Evolutionary conservation across 768 basidiomycete genomes (phyloP), one percentile per base, ranked within the genome.

Genomic region (Rhodocollybia butyracea): DNA sequence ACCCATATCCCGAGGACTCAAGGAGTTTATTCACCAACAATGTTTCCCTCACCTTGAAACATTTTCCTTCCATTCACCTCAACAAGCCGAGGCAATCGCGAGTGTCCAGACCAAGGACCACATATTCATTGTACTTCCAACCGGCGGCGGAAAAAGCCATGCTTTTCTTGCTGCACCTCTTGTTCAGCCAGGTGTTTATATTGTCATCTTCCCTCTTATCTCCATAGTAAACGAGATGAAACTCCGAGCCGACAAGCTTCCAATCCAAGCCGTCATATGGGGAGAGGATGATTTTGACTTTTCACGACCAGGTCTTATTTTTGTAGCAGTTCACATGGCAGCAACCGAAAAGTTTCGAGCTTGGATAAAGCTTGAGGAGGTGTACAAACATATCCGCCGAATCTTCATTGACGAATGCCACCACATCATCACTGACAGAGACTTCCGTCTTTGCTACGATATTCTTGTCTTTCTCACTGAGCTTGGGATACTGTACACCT

Each of bases 341-440:
- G 46, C 27, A 5, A 48, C 46, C 8, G 3, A n/a, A 5, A n/a
- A 31, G 32, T 48, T 48, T 21, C 5, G 13, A 13, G 13, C 19
- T 19, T 48, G 10, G 15, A 8, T 48, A 17, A 36, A 48, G 6
- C 32, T 48, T 3, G 27, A 26, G 3, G 46, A 4, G 3, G 22
- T 31, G n/a, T n/a, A 17, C 11, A 12, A 32, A 11, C 46, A 30
- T 5, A 3, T 48, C 5, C 27, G 32, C 29, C 26, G 46, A 5
- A 48, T 48, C 3, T 48, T 48, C n/a, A 48, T 48, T 13, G 46
- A 48, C 30, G 46, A 48, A 32, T 26, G 29, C 13, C 46, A 48
- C n/a, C 46, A 48, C 19, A 6, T 31, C 5, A 3, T 30, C 11
- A 48, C 46, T 4, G 29, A 36, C 30, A 19, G 5, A 12, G 19